Base-by-base conservation (phyloP, 2,329 filamentous ascomycete species). In the Penicillium frequentans region DNA sequence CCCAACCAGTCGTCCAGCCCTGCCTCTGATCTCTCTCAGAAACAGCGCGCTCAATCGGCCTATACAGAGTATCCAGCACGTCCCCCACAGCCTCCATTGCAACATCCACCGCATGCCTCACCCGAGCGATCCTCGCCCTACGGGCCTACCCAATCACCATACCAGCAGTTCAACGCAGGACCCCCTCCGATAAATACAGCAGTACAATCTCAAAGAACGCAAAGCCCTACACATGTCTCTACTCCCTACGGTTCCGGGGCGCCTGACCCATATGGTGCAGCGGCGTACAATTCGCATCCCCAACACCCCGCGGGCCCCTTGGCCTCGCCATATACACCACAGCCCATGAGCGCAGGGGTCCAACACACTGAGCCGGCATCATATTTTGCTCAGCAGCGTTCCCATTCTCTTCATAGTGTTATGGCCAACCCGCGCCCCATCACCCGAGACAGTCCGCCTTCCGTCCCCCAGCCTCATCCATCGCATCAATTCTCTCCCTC, bases 21-120 rank as follows among this genome's bases (percentile, higher is more conserved):
- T 56, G 60, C 60, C 24, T 65, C 67, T 35, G 72, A 73, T 56
- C 56, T 63, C n/a, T 56, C 64, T 59, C 58, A 64, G 49, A 67
- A 63, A 44, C 61, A 67, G 62, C 70, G 65, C 53, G 61, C 65
- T 48, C 65, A 65, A 56, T 64, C 61, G 39, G 54, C 64, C 27
- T 70, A 72, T 56, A 60, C 67, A 26, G 67, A 65, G 29, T 73
- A 70, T 57, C 53, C 68, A 45, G 60, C 59, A 44, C 68, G 66
- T 51, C 71, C 75, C 52, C 66, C 73, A 27, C 76, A 76, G 60
- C 77, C 79, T 57, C 73, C 74, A 37, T 74, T 78, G 49, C 71
- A 79, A 59, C 78, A 79, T 65, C 71, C 75, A 47, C 72, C 74
- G 54, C 72, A 79, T 57, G 73, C 74, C 57, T 81, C 78, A 45